Percentiles rank a stretch among this genome's conserved stretches.
Conservation (phyloP, 805 yeast species). For the Ogataea degrootiae region DNA sequence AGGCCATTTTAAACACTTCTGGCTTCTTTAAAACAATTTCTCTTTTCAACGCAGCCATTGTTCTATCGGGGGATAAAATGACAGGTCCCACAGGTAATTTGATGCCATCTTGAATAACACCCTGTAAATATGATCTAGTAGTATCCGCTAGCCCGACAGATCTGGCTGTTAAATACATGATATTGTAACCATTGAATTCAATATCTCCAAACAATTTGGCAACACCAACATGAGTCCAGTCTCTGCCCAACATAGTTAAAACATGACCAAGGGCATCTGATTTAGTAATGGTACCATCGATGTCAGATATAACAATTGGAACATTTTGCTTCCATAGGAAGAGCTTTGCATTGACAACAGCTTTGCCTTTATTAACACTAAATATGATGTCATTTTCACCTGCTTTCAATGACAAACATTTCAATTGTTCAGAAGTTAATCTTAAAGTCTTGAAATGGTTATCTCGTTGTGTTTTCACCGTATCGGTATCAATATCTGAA, state of each 20-base stretch:
- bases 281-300: slow-evolving; percentile 96
- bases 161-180: slow-evolving; percentile 89
- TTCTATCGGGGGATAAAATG: slow-evolving; percentile 89
- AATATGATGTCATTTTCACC: slow-evolving; percentile 81
- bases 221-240: slow-evolving; percentile 98
- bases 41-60: slow-evolving; percentile 89
- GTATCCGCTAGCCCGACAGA: slow-evolving; percentile 94
- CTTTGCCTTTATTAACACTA: slow-evolving; percentile 77
- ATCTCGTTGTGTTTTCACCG: slow-evolving; percentile 18
- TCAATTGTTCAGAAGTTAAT: slow-evolving; percentile 85
- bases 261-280: slow-evolving; percentile 98
- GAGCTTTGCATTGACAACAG: slow-evolving; percentile 66
- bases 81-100: slow-evolving; percentile 88
- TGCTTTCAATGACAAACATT: slow-evolving; percentile 60
- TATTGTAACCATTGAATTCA: slow-evolving; percentile 80
- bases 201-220: slow-evolving; percentile 90
- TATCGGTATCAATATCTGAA: slow-evolving; percentile 21
- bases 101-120: slow-evolving; percentile 72
- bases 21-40: slow-evolving; percentile 94
- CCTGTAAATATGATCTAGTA: slow-evolving; percentile 76
- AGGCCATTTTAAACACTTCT: slow-evolving; percentile 98
- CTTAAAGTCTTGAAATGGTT: slow-evolving; percentile 80
- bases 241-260: slow-evolving; percentile 86
- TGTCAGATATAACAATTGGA: slow-evolving; percentile 94
- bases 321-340: slow-evolving; percentile 79